Percentiles rank a stretch among this genome's conserved stretches.
phyloP scores from a whole-genome alignment of 2,329 filamentous ascomycete species.

The Pseudogymnoascus sp. region DNA sequence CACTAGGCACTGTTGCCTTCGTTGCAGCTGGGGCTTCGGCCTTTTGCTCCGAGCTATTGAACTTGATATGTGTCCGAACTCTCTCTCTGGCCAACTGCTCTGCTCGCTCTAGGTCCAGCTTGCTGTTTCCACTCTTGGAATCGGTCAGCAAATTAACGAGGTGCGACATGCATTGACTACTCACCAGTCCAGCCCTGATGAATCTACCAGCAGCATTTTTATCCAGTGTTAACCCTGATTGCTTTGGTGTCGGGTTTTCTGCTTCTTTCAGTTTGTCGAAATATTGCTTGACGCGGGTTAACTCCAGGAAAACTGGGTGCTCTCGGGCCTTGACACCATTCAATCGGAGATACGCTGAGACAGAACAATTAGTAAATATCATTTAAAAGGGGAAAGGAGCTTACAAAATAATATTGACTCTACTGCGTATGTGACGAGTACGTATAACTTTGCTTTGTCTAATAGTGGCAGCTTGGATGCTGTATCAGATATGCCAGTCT shows the following conservation, averaged over 20 bases:
- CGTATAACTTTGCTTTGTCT: conserved; percentile 89
- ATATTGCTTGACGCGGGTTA: conserved; percentile 81
- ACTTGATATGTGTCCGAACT: conserved; percentile 41
- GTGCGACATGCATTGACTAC: conserved; percentile 22
- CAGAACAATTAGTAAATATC: not conserved
- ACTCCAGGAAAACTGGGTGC: conserved; percentile 78
- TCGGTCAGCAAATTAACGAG: conserved; percentile 13
- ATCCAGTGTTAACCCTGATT: conserved; percentile 53
- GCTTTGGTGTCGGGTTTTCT: conserved; percentile 55
- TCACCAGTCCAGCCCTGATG: conserved; percentile 70
- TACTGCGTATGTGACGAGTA: conserved; percentile 80
- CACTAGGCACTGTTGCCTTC: not conserved
- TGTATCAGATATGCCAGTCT: conserved; percentile 54
- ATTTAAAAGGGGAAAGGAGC: conserved; percentile 21
- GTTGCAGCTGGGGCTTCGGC: conserved; percentile 14
- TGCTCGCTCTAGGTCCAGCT: conserved; percentile 42
- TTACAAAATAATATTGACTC: conserved; percentile 83
- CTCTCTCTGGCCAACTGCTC: conserved; percentile 43
- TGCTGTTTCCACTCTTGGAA: conserved; percentile 36
- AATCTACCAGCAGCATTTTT: conserved; percentile 74
- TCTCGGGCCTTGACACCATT: conserved; percentile 74
- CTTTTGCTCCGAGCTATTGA: conserved; percentile 25
- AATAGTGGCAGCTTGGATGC: conserved; percentile 80
- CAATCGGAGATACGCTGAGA: conserved; percentile 65
- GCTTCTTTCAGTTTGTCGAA: conserved; percentile 81